Evolutionary conservation across 192 early-diverging fungal species (phyloP).

Genomic region (Coemansia sp.): DNA sequence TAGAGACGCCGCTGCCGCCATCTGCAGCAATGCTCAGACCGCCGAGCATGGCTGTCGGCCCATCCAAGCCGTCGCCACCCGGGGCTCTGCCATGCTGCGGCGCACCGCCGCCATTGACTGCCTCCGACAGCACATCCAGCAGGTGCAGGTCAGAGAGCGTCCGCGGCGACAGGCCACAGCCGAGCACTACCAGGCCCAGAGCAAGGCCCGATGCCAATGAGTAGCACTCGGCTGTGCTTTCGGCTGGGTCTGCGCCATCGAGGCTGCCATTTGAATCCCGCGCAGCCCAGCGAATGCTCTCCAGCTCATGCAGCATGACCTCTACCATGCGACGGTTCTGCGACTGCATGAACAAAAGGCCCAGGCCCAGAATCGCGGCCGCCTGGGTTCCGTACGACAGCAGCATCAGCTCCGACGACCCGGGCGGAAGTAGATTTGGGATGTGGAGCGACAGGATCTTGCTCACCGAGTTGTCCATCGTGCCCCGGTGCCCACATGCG

Average conservation of each 20-base stretch:
- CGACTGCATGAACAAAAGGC: slow-evolving; percentile 66
- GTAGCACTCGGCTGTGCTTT: slow-evolving; percentile 56
- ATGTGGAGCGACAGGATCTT: slow-evolving; percentile 74
- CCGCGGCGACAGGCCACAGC: slow-evolving; percentile 50
- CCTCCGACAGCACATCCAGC: slow-evolving; percentile 53
- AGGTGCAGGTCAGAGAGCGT: slow-evolving; percentile 55
- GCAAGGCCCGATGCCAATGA: slow-evolving; percentile 78
- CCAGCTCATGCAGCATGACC: slow-evolving; percentile 64
- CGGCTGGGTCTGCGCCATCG: slow-evolving; percentile 36
- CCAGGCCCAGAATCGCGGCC: slow-evolving; percentile 69
- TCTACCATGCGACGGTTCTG: slow-evolving; percentile 65
- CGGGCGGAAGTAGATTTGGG: slow-evolving; percentile 58
- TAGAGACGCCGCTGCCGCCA: slow-evolving; percentile 8
- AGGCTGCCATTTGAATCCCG: background rate
- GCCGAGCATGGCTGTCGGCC: slow-evolving; percentile 6
- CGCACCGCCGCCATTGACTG: slow-evolving; percentile 6
- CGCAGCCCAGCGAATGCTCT: background rate
- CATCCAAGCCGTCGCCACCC: background rate
- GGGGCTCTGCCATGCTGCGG: background rate
- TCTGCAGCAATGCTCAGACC: slow-evolving; percentile 1
- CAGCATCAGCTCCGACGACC: slow-evolving; percentile 54
- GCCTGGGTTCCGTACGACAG: slow-evolving; percentile 61
- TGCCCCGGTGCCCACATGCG: slow-evolving; percentile 62
- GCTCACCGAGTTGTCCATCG: slow-evolving; percentile 55
- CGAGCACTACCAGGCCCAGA: slow-evolving; percentile 75